Conservation (phyloP, 2,329 filamentous ascomycete genomes). For the Phyllosticta capitalensis region DNA sequence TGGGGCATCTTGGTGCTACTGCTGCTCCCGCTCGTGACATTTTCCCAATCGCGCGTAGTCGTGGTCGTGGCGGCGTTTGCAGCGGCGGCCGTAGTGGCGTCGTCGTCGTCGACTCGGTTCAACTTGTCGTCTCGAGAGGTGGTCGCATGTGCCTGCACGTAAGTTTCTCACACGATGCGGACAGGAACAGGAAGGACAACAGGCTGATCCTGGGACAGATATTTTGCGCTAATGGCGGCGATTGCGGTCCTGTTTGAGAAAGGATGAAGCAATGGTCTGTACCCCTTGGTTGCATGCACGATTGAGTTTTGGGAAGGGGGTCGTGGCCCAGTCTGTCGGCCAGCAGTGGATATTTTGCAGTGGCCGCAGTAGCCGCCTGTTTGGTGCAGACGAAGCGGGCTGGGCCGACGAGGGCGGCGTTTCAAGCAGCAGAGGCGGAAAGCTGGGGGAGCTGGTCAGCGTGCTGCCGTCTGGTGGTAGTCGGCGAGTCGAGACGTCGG, state of each 20-base stretch:
- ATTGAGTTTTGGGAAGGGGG: neutral
- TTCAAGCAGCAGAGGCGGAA: neutral
- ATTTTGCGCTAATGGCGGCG: constrained; percentile 31
- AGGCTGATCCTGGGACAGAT: constrained; percentile 18
- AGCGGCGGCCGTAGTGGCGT: constrained; percentile 25
- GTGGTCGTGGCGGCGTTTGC: constrained; percentile 31
- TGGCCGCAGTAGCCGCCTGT: constrained; percentile 4
- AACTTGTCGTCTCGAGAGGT: constrained; percentile 31
- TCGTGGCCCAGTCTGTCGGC: no score
- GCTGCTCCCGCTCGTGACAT: constrained; percentile 33
- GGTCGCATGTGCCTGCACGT: constrained; percentile 29
- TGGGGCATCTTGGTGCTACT: constrained; percentile 23
- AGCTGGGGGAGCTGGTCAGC: no score
- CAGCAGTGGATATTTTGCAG: neutral
- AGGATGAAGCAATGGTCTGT: neutral
- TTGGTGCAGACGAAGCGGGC: neutral
- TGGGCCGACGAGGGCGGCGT: neutral
- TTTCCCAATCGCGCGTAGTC: constrained; percentile 32
- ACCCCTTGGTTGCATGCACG: neutral
- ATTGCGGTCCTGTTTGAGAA: constrained; percentile 25
- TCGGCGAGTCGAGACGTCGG: neutral
- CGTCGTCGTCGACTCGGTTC: constrained; percentile 27
- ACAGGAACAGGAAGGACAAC: neutral
- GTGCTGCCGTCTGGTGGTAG: no score
- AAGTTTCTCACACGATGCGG: constrained; percentile 28